Base-by-base conservation (phyloP, 2,329 filamentous ascomycete genomes). In the Triangularia verruculosa region DNA sequence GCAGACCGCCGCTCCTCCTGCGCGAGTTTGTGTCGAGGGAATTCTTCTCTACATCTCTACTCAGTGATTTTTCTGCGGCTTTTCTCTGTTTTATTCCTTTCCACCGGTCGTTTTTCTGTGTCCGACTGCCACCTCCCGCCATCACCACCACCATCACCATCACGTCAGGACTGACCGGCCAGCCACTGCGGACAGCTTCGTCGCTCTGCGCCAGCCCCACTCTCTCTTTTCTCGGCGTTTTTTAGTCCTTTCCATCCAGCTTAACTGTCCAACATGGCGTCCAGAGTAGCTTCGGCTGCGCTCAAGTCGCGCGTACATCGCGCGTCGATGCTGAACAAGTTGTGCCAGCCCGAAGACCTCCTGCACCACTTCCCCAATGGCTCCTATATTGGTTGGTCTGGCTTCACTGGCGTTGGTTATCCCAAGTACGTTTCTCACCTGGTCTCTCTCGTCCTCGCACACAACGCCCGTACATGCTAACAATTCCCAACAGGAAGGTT, bases 351-450 rank as follows among this genome's bases (percentile, higher is more conserved):
- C 39, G 86, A 95, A 76, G 92, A 96, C 75, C 78, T 96, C 68
- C 83, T 96, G 65, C 83, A 90, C 67, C 83, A 91, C 70, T 96
- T 96, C 72, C 92, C 92, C 68, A 86, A 95, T 81, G 89, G 88
- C 73, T 79, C 90, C n/a, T 95, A 95, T 77, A 86, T 96, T 71
- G 93, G 92, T 72, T 96, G 92, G 92, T 92, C 88, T 68, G 92
- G 92, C 34, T 96, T 96, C 78, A 96, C 92, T 12, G 92, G 92
- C 71, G 92, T 96, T 61, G 91, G 91, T 64, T 95, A 95, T 79
- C 91, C 91, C 67, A 95, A 95, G 89, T 91, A 62, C 61, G 75
- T 52, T 8, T 15, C 39, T 1, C 22, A 25, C 9, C 11, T 24
- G 4, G 12, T 12, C 11, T 4, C 6, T 54, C 12, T 15, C 51